These are phyloP conservation scores for Kalaharituber pfeilii DNA, from an alignment of 2,329 filamentous ascomycete species.

Conservation along the genomic window DNA sequence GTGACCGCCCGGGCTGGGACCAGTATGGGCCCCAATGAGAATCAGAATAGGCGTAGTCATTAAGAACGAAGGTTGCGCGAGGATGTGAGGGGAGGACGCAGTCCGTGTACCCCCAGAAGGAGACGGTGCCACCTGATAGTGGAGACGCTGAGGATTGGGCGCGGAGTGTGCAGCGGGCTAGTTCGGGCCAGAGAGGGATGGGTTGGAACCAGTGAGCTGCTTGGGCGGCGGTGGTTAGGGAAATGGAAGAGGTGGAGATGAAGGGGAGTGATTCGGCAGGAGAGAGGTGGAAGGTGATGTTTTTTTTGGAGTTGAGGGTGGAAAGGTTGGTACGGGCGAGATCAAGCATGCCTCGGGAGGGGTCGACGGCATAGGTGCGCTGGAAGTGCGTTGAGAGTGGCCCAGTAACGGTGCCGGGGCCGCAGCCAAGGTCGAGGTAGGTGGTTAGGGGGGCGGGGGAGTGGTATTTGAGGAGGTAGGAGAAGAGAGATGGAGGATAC, in stretches of 20 bases:
- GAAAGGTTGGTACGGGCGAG: constrained; percentile 32
- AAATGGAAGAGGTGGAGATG: constrained; percentile 34
- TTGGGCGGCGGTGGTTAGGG: constrained; percentile 37
- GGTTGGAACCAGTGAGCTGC: constrained; percentile 49
- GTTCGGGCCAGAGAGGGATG: background rate
- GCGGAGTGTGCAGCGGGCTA: background rate
- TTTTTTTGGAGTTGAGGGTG: constrained; percentile 25
- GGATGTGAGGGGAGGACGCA: constrained; percentile 40
- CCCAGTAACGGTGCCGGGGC: constrained; percentile 41
- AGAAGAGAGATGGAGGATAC: constrained; percentile 38
- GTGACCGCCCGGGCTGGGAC: constrained; percentile 40
- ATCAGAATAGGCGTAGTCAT: constrained; percentile 38
- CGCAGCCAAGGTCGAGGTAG: constrained; percentile 44
- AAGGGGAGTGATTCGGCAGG: constrained; percentile 39
- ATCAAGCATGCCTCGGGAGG: constrained; percentile 39
- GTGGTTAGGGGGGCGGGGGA: constrained; percentile 23
- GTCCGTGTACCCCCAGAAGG: constrained; percentile 51
- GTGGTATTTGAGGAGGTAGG: constrained; percentile 38
- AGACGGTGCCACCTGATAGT: constrained; percentile 41
- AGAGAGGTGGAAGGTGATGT: constrained; percentile 29
- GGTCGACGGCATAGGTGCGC: constrained; percentile 36
- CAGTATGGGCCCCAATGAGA: constrained; percentile 41
- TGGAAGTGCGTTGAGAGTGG: constrained; percentile 38
- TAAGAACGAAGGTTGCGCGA: constrained; percentile 36
- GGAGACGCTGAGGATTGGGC: too few relatives aligned